A percentile compares a stretch with the other conserved stretches of the same genome.
Conservation (phyloP, 1,284 basidiomycete species). For the Gomphus bonarii region DNA sequence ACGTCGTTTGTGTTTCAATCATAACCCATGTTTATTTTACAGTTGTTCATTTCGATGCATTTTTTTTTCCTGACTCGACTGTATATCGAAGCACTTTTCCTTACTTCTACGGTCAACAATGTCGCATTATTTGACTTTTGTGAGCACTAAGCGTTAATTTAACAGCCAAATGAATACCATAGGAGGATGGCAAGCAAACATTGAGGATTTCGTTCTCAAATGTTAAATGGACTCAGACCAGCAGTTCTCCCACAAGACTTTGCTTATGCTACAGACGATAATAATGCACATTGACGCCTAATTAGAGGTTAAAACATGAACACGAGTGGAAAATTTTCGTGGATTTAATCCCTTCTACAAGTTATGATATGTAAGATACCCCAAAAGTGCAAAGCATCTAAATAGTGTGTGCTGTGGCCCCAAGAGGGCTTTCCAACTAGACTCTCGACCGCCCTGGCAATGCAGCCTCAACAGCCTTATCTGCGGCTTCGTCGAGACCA, state of each 20-base stretch:
- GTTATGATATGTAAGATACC: neutral
- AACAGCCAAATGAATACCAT: too few species aligned
- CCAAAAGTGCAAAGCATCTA: neutral
- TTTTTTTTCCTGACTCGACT: constrained; percentile 3
- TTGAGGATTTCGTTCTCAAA: too few species aligned
- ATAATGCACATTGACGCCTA: too few species aligned
- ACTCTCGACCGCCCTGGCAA: neutral
- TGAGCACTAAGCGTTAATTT: too few species aligned
- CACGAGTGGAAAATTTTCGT: too few species aligned
- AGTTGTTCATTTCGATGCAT: neutral
- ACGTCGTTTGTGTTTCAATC: constrained; percentile 10
- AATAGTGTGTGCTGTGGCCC: neutral
- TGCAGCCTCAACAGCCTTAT: constrained; percentile 73
- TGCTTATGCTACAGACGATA: too few species aligned
- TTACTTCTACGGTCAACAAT: neutral
- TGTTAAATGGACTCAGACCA: too few species aligned
- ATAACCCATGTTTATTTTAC: constrained; percentile 7
- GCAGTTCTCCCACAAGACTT: too few species aligned
- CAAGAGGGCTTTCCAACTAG: neutral
- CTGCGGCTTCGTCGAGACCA: constrained; percentile 76
- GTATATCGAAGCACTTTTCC: constrained; percentile 6
- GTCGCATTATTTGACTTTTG: neutral
- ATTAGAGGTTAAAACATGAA: too few species aligned
- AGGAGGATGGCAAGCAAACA: too few species aligned
- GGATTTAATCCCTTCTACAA: neutral